Evolutionary conservation across 768 basidiomycete species (phyloP), one percentile per base, ranked within the genome.

Genomic region (Amanita polypyramis): DNA sequence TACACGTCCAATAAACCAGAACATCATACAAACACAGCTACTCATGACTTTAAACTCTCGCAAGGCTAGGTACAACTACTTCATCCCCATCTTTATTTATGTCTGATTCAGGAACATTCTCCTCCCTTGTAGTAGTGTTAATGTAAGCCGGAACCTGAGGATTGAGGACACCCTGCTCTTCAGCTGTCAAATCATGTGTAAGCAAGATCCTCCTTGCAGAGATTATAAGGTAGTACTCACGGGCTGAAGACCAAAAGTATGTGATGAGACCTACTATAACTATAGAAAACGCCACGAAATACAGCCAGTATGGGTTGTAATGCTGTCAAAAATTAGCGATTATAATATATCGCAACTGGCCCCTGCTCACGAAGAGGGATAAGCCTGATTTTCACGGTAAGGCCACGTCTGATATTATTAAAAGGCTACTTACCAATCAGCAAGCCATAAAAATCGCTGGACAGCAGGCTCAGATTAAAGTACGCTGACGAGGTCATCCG

Each of bases 381-480:
- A 77, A 56, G 14, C 74, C 73, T 75, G 45, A 23, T 34, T 45
- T 29, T 30, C 12, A 42, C 32, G 49, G 34, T 45, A 38, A 20
- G 14, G 25, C 21, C 6, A 2, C 2, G 8, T 5, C 6, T n/a
- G 51, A 17, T 55, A 58, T 1, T 35, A 33, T 5, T 7, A 27
- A 27, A 27, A 27, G 8, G 25, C 37, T 23, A 29, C 69, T 12
- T 51, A 73, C 74, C 90, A 57, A 93, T 87, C 17, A 93, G 70
- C 40, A 93, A 72, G 27, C 90, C 88, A 56, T 82, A 93, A 56
- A 91, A 93, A 64, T 92, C 88, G 58, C 84, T 84, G 10, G 90
- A 82, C 15, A 93, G 75, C 12, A 91, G 63, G 55, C 82, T 85
- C 53, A 92, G 72, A 58, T 92, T 92, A 65, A 81, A 92, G 67